Conservation (phyloP, 2,329 filamentous ascomycete genomes). For the Xylaria sp. region DNA sequence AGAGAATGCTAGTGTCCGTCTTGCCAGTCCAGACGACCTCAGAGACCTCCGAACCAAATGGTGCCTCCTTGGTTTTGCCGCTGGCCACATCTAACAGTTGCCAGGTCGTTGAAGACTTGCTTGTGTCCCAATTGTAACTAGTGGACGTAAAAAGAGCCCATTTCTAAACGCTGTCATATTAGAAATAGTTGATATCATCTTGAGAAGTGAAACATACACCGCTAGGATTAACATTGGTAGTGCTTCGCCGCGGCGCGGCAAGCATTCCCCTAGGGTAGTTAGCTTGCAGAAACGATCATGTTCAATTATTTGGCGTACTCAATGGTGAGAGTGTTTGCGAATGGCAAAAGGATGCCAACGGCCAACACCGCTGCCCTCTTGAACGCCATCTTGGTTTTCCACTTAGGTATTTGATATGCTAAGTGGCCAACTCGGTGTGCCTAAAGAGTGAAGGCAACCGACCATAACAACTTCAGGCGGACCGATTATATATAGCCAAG, state of each 20-base stretch:
- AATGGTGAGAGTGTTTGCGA: slow-evolving; percentile 13
- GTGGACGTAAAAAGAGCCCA: slow-evolving; percentile 21
- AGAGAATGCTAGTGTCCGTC: slow-evolving; percentile 22
- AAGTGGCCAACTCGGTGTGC: background rate
- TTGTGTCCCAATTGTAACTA: slow-evolving; percentile 18
- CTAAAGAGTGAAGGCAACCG: background rate
- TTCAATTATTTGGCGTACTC: slow-evolving; percentile 9
- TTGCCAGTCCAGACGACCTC: slow-evolving; percentile 24
- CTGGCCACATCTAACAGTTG: slow-evolving; percentile 22
- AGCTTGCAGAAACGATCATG: background rate
- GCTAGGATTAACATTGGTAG: slow-evolving; percentile 23
- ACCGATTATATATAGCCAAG: slow-evolving; percentile 5
- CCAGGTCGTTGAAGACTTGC: slow-evolving; percentile 18
- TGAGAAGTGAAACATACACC: slow-evolving; percentile 12
- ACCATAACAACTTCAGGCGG: background rate
- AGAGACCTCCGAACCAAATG: slow-evolving; percentile 22
- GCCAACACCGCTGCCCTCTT: slow-evolving; percentile 10
- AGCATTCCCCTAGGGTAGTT: slow-evolving; percentile 22
- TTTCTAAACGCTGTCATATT: slow-evolving; percentile 14
- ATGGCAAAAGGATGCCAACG: slow-evolving; percentile 15
- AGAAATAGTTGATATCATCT: background rate
- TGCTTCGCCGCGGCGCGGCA: slow-evolving; percentile 22
- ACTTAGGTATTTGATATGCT: background rate
- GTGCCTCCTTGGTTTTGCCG: slow-evolving; percentile 17
- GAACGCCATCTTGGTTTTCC: slow-evolving; percentile 17